These are phyloP conservation scores for Malania oleifera DNA, from an alignment of 164 flowering plant genomes.

Conservation along the genomic window DNA sequence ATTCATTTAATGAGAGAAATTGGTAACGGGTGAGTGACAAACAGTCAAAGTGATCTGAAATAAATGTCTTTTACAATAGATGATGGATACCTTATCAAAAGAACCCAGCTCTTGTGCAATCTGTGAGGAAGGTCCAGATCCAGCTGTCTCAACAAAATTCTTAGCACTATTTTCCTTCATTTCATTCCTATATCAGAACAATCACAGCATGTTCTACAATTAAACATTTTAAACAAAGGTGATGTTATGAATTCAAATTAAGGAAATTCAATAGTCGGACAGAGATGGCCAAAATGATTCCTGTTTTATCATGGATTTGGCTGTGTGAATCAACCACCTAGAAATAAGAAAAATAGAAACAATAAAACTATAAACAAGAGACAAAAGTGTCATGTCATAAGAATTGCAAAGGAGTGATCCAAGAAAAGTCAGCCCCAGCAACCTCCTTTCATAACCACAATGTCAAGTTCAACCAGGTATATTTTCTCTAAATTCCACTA, in stretches of 20 bases:
- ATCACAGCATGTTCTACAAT: not conserved
- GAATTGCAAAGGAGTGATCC: too few species aligned
- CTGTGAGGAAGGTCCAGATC: slow-evolving; percentile 22
- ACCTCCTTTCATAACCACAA: too few species aligned
- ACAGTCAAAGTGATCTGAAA: not conserved
- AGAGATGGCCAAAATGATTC: not conserved
- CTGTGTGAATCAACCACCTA: not conserved
- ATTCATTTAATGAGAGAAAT: too few species aligned
- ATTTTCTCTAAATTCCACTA: too few species aligned
- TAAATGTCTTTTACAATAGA: not conserved
- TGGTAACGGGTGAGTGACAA: too few species aligned
- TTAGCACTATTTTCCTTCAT: slow-evolving; percentile 15
- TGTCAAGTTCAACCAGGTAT: too few species aligned
- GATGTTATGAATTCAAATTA: too few species aligned
- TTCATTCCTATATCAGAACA: slow-evolving; percentile 34
- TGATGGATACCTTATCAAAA: slow-evolving; percentile 63
- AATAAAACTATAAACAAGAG: too few species aligned
- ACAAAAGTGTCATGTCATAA: too few species aligned
- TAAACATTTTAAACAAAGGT: not conserved
- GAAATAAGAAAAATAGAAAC: too few species aligned
- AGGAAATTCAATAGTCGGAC: too few species aligned
- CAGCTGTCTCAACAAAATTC: slow-evolving; percentile 21
- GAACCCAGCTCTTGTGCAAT: slow-evolving; percentile 45
- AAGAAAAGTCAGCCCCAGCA: too few species aligned
- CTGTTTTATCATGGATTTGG: not conserved